phyloP scores from a whole-genome alignment of 306 rosid genomes.

The Vigna radiata region DNA sequence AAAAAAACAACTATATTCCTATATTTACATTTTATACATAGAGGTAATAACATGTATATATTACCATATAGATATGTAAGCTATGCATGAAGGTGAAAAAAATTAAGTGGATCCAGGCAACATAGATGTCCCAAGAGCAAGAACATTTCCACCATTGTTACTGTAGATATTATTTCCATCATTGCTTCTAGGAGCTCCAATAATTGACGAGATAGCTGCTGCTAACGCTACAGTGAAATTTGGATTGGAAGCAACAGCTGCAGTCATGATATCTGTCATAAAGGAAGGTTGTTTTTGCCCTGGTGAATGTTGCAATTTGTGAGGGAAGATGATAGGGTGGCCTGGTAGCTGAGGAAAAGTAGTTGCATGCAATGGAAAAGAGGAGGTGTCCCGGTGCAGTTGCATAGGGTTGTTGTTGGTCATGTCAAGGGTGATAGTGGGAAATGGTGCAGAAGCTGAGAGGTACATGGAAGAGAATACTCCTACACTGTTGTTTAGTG shows the following conservation, averaged over 20 bases:
- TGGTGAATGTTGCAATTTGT: constrained; percentile 16
- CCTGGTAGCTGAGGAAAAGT: constrained; percentile 39
- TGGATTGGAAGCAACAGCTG: constrained; percentile 56
- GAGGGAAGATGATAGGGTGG: constrained; percentile 43
- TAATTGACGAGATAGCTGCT: constrained; percentile 55
- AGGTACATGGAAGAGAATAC: constrained; percentile 36
- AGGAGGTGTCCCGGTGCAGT: constrained; percentile 2
- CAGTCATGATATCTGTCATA: constrained; percentile 38
- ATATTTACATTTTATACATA: not conserved
- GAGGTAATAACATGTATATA: not conserved
- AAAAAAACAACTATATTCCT: not conserved
- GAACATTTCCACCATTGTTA: not conserved
- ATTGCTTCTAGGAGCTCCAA: constrained; percentile 23
- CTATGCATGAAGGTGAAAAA: constrained; percentile 20
- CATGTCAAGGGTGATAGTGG: constrained; percentile 58
- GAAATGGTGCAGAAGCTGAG: constrained; percentile 56
- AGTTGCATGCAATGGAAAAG: constrained; percentile 35
- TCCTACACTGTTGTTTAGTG: constrained; percentile 27
- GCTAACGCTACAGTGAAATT: constrained; percentile 59
- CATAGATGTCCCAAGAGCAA: not conserved
- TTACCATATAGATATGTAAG: no score
- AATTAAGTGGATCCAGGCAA: constrained; percentile 16
- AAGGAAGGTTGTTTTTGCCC: constrained; percentile 33
- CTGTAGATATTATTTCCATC: constrained; percentile 7
- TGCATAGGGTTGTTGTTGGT: constrained; percentile 44